Base-by-base conservation (phyloP, 2,329 filamentous ascomycete species). In the Rhexocercosporidium sp. region DNA sequence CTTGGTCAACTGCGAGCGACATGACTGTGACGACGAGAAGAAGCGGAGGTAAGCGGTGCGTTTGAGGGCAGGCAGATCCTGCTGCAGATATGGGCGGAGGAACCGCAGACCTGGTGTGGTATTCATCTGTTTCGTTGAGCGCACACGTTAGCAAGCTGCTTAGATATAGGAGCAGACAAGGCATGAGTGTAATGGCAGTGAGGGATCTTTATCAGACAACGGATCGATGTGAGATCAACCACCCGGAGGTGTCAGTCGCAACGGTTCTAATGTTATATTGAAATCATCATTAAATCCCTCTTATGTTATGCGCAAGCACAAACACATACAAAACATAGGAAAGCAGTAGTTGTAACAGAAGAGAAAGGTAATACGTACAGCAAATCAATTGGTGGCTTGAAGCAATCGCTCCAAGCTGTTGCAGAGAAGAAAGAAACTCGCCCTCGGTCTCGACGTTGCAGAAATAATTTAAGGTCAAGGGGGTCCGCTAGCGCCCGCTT, bases 61-160 rank as follows among this genome's bases (percentile, higher is more conserved):
- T 18, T 75, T 76, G 29, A 74, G 73, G 25, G 75, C 74, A 62
- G 75, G 75, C 65, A 81, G 74, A 60, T 80, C 76, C 71, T 79
- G 79, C 65, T 79, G 83, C 56, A 86, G 80, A 73, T 85, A 86
- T 9, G 87, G 88, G 66, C 87, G 84, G 69, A 90, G 79, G 72
- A 87, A 86, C 47, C 79, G 81, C 68, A 86, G 81, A 72, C 79
- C 78, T 65, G 76, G 74, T 59, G 74, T 75, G 76, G 74, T 78
- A 66, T 77, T 84, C 83, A 86, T 87, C 72, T 80, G 67, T 69
- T 63, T 72, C 8, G 12, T 37, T n/a, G 56, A 65, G 59, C 72
- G 72, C 60, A 72, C 68, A 18, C 31, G 49, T 72, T 59, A 71
- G 66, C 59, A 41, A 39, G 37, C 16, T 62, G 29, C 59, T 53